Evolutionary conservation across 1,284 basidiomycete species (phyloP).

Genomic region (Sporisorium reilianum): DNA sequence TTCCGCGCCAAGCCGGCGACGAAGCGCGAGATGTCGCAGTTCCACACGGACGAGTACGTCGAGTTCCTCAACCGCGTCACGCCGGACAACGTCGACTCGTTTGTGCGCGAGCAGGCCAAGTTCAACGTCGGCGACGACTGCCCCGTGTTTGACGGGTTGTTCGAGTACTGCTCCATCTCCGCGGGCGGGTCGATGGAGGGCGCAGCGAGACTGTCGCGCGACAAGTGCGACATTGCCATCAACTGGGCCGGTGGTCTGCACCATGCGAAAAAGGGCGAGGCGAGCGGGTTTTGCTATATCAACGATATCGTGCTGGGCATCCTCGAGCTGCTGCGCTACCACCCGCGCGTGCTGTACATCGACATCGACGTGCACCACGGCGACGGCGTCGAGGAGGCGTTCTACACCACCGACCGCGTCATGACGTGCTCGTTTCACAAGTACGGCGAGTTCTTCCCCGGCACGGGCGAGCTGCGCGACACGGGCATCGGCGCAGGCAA

Average conservation of each 20-base stretch:
- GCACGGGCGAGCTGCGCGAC: slow-evolving; percentile 96
- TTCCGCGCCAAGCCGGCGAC: slow-evolving; percentile 96
- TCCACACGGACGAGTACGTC: slow-evolving; percentile 93
- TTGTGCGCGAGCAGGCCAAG: slow-evolving; percentile 94
- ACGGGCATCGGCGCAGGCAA: slow-evolving; percentile 83
- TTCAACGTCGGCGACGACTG: slow-evolving; percentile 96
- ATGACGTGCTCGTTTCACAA: slow-evolving; percentile 99
- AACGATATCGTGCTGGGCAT: slow-evolving; percentile 99
- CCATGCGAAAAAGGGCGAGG: slow-evolving; percentile 98
- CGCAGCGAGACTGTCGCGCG: slow-evolving; percentile 90
- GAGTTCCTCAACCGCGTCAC: slow-evolving; percentile 87
- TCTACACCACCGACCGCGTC: slow-evolving; percentile 97
- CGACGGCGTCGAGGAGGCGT: slow-evolving; percentile 98
- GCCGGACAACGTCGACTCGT: slow-evolving; percentile 86
- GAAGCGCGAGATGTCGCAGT: slow-evolving; percentile 96
- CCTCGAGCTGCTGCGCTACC: slow-evolving; percentile 92
- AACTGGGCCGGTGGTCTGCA: slow-evolving; percentile 99
- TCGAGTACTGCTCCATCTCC: slow-evolving; percentile 98
- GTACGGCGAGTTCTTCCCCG: slow-evolving; percentile 99
- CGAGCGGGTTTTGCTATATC: slow-evolving; percentile 98
- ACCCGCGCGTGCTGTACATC: slow-evolving; percentile 94
- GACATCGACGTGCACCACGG: slow-evolving; percentile 99
- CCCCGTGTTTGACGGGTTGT: slow-evolving; percentile 96
- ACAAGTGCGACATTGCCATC: slow-evolving; percentile 98
- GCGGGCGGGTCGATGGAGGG: slow-evolving; percentile 99